phyloP scores from a whole-genome alignment of 2,329 filamentous ascomycete species.

The Ceratocystiopsis minuta region DNA sequence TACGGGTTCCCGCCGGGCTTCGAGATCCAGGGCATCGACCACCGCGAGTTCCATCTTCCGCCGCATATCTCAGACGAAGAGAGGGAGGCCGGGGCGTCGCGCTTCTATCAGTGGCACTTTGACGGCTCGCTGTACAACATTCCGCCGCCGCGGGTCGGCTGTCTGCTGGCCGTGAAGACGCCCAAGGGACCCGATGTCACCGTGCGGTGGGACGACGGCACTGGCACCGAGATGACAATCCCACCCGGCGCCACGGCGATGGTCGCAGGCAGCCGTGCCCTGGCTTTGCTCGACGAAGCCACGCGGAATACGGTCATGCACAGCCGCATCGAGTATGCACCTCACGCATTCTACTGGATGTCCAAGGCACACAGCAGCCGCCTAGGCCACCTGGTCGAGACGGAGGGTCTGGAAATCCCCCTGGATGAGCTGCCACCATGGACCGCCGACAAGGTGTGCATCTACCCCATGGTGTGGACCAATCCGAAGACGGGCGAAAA shows the following conservation, averaged over 20 bases:
- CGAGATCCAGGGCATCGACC: constrained; percentile 20
- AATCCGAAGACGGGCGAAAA: constrained; percentile 16
- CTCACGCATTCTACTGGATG: constrained; percentile 21
- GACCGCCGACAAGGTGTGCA: constrained; percentile 14
- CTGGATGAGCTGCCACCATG: constrained; percentile 16
- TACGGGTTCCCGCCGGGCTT: constrained; percentile 20
- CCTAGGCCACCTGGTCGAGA: constrained; percentile 16
- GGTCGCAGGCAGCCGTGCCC: constrained; percentile 12
- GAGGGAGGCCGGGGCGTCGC: constrained; percentile 15
- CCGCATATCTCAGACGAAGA: constrained; percentile 18
- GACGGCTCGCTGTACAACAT: constrained; percentile 18
- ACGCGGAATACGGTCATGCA: constrained; percentile 13
- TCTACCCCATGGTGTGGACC: constrained; percentile 20
- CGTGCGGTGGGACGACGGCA: constrained; percentile 18
- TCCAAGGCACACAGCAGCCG: constrained; percentile 16
- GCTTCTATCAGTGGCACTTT: constrained; percentile 21
- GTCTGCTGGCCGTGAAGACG: constrained; percentile 17
- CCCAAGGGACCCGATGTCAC: constrained; percentile 14
- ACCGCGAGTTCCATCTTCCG: constrained; percentile 19
- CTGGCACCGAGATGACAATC: constrained; percentile 16
- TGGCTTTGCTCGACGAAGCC: constrained; percentile 14
- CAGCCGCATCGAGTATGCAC: constrained; percentile 19
- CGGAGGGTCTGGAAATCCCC: constrained; percentile 12
- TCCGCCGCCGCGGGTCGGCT: constrained; percentile 18
- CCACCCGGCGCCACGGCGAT: constrained; percentile 18